Conservation (phyloP, 345 rosid species). For the Rubroshorea leprosula region DNA sequence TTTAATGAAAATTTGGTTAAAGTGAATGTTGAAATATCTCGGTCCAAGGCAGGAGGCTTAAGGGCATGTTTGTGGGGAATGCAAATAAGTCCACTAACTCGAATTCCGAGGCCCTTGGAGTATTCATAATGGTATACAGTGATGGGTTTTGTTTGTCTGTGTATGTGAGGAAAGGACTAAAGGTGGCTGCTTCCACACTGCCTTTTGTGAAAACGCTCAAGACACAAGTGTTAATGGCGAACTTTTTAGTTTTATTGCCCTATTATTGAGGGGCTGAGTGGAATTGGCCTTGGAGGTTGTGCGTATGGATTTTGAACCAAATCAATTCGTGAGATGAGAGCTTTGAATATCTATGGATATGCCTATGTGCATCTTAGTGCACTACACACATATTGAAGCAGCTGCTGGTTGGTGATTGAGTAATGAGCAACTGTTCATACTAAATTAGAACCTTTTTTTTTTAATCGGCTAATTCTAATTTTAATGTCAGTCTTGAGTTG, state of each 20-base stretch:
- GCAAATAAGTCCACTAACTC: conserved; percentile 61
- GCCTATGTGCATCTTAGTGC: no score
- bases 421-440: neutral
- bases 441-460: no score
- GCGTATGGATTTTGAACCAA: neutral
- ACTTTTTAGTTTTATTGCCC: conserved; percentile 47
- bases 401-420: neutral
- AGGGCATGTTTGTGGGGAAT: conserved; percentile 61
- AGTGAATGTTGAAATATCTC: conserved; percentile 31
- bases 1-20: neutral
- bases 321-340: neutral
- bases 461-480: neutral
- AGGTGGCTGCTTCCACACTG: neutral
- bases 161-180: conserved; percentile 29
- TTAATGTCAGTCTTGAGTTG: no score
- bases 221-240: conserved; percentile 33
- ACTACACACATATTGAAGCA: neutral
- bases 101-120: conserved; percentile 55
- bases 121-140: conserved; percentile 35
- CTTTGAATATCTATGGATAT: neutral
- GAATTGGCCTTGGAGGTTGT: conserved; percentile 3
- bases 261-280: conserved; percentile 23
- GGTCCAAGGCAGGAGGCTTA: conserved; percentile 13
- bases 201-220: conserved; percentile 15
- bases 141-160: conserved; percentile 37